Evolutionary conservation across 2,329 filamentous ascomycete genomes (phyloP), one percentile per base, ranked within the genome.

Genomic region (Aspergillus versicolor): DNA sequence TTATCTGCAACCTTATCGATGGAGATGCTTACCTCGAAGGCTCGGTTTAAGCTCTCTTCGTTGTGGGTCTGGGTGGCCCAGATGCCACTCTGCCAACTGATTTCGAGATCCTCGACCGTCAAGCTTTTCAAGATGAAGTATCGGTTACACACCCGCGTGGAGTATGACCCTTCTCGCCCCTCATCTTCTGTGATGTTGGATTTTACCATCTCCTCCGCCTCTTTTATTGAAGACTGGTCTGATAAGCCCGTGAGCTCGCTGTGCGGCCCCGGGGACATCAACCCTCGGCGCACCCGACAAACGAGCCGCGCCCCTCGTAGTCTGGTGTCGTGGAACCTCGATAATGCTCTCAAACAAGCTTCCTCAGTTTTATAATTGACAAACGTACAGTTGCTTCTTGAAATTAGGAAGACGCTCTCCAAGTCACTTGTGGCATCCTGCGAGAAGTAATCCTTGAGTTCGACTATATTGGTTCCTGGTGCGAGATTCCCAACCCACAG

Each of bases 51-150:
- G 1, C 79, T 77, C n/a, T 88, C 82, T 71, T 97, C 93, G 57
- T 97, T 97, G 70, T 97, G 93, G 7, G 89, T 87, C 69, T 97
- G 93, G 0, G 93, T 97, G 2, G 93, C 92, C 93, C 93, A 97
- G 0, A 93, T 88, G 0, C 90, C 89, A 51, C 90, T 97, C 49
- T 83, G 82, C n/a, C 94, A 88, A 71, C 93, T 97, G 8, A 91
- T 78, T 59, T 97, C 92, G 24, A 97, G 79, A 71, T 97, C 93
- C 69, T 96, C 91, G 8, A 93, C 80, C 0, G 93, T 97, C 54
- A 97, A 77, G 70, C 92, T 97, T 75, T 97, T 97, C 45, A 97
- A 82, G 56, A 97, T 87, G 67, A 97, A 97, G 71, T 91, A 97
- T 64, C 88, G 89, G 63, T 94, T 91, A 56, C 84, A 84, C 17